Evolutionary conservation across 164 flowering plant species (phyloP).

Genomic region (Cinnamomum chago): DNA sequence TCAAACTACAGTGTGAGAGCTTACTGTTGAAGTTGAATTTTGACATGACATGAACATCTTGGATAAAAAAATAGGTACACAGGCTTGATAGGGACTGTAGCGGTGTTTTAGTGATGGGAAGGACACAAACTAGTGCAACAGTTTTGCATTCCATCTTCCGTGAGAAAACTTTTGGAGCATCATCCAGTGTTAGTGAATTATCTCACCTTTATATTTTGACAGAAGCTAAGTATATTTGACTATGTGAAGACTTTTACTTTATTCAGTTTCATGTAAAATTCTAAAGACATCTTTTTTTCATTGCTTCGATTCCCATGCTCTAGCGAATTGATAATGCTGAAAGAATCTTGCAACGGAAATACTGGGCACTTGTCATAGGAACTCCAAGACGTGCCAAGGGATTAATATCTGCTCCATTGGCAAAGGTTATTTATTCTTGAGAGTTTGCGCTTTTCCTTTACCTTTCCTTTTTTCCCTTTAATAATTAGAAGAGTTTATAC

Average conservation of each 20-base stretch:
- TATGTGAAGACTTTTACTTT: background rate
- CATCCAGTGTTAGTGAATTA: constrained; percentile 39
- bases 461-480: background rate
- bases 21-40: background rate
- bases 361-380: constrained; percentile 93
- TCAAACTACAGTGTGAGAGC: no score
- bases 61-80: constrained; percentile 91
- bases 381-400: constrained; percentile 67
- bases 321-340: constrained; percentile 40
- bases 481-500: background rate
- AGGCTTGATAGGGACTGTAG: constrained; percentile 95
- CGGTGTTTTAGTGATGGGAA: constrained; percentile 91
- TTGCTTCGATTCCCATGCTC: constrained; percentile 5
- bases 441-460: background rate
- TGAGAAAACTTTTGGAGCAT: constrained; percentile 76
- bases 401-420: constrained; percentile 65
- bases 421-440: constrained; percentile 48
- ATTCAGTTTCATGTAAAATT: background rate
- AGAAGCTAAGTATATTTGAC: background rate
- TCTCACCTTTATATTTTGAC: background rate
- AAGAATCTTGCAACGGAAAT: constrained; percentile 48
- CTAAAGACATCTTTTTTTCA: background rate
- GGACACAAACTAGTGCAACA: constrained; percentile 74
- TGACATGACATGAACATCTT: background rate
- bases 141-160: constrained; percentile 85